These are phyloP conservation scores for Magnolia sinica DNA, from an alignment of 164 flowering plant species.

Conservation along the genomic window DNA sequence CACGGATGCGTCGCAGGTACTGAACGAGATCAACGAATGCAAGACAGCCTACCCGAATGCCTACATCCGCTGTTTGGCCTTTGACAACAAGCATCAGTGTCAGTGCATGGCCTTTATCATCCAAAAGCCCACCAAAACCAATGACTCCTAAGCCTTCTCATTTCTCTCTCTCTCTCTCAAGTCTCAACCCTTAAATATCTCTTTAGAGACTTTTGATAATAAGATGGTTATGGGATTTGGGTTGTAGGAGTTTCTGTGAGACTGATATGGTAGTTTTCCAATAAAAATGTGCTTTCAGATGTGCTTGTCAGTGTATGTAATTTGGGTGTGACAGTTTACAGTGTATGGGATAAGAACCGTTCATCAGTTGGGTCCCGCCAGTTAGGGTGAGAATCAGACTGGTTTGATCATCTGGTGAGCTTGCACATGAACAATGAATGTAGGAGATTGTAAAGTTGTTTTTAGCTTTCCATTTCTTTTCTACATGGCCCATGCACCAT, in stretches of 20 bases:
- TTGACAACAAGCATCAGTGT: constrained; percentile 46
- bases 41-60: constrained; percentile 65
- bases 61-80: constrained; percentile 65
- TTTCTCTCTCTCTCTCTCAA: neutral
- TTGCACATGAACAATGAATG: too few relatives aligned
- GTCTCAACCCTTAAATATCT: neutral
- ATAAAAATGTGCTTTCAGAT: neutral
- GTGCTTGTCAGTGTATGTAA: neutral
- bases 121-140: constrained; percentile 44
- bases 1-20: constrained; percentile 53
- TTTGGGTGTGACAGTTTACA: too few relatives aligned
- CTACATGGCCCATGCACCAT: too few relatives aligned
- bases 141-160: neutral
- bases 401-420: neutral
- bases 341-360: neutral
- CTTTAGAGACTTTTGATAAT: neutral
- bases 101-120: constrained; percentile 77
- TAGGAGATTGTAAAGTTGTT: too few relatives aligned
- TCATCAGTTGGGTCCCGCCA: neutral
- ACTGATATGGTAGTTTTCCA: neutral
- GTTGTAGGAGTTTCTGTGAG: neutral
- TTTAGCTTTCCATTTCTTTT: too few relatives aligned
- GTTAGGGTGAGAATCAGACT: neutral
- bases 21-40: constrained; percentile 59
- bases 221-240: neutral